These are phyloP conservation scores for Phialemoniopsis sp. DNA, from an alignment of 2,329 filamentous ascomycete species.

Conservation along the genomic window DNA sequence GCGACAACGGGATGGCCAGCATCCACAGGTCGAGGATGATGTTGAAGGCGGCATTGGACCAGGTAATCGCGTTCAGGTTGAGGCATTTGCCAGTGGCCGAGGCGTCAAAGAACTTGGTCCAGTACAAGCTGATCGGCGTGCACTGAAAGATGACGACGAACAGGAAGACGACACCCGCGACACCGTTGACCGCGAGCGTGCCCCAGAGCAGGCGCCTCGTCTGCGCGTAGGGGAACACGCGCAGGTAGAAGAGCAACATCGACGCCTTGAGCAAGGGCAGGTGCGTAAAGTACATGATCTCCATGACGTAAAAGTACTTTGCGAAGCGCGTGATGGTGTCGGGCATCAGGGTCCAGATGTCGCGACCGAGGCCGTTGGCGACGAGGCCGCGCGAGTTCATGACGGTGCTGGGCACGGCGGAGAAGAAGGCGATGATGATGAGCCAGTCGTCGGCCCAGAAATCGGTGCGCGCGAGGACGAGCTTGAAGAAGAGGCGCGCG, in stretches of 20 bases:
- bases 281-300: slow-evolving; percentile 38
- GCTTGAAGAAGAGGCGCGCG: slow-evolving; percentile 28
- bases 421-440: slow-evolving; percentile 18
- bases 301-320: slow-evolving; percentile 35
- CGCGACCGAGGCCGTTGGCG: slow-evolving; percentile 40
- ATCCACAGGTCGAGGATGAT: slow-evolving; percentile 50
- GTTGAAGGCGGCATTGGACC: slow-evolving; percentile 47
- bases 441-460: slow-evolving; percentile 31
- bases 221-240: slow-evolving; percentile 40
- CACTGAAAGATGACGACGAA: slow-evolving; percentile 45
- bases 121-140: slow-evolving; percentile 44
- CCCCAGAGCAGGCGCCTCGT: slow-evolving; percentile 35
- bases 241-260: slow-evolving; percentile 50
- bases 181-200: slow-evolving; percentile 31
- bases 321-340: slow-evolving; percentile 37
- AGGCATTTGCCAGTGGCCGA: slow-evolving; percentile 41
- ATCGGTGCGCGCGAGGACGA: slow-evolving; percentile 21
- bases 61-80: slow-evolving; percentile 42
- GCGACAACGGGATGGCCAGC: slow-evolving; percentile 43
- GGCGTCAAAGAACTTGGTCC: slow-evolving; percentile 45
- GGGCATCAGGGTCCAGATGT: slow-evolving; percentile 43
- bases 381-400: slow-evolving; percentile 24
- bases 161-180: slow-evolving; percentile 36
- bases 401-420: slow-evolving; percentile 20
- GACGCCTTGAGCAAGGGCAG: slow-evolving; percentile 44